Conservation (phyloP, 768 basidiomycete species). For the Agrocybe praecox region DNA sequence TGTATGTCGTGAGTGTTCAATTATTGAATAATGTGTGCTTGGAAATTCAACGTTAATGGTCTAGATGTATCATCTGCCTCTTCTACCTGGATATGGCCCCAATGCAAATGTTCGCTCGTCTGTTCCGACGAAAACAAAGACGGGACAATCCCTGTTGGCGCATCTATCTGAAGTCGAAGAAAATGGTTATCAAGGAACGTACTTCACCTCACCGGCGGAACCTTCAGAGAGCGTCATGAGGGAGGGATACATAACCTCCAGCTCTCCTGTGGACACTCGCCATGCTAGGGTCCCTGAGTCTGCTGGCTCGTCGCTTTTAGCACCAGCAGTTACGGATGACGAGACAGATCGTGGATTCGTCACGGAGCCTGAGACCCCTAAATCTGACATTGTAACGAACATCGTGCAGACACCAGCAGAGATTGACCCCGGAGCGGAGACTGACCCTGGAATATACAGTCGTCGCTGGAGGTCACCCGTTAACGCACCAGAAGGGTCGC, state of each 20-base stretch:
- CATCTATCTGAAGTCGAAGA: conserved; percentile 88
- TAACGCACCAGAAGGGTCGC: conserved; percentile 3
- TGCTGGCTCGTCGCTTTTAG: neutral
- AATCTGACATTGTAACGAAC: conserved; percentile 9
- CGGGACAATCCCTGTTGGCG: conserved; percentile 61
- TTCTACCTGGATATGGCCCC: conserved; percentile 89
- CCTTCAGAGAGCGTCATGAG: conserved; percentile 33
- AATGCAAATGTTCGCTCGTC: conserved; percentile 87
- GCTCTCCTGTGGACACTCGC: conserved; percentile 41
- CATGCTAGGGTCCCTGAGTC: conserved; percentile 9
- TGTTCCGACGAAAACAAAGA: conserved; percentile 48
- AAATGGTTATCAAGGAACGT: conserved; percentile 84
- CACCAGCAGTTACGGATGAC: conserved; percentile 16
- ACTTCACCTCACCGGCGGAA: conserved; percentile 54
- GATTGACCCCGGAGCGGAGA: conserved; percentile 27
- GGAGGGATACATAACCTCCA: conserved; percentile 70
- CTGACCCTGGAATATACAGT: conserved; percentile 29
- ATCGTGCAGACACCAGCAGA: conserved; percentile 1
- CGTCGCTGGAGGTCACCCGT: conserved; percentile 8
- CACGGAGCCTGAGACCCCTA: conserved; percentile 17
- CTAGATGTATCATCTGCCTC: conserved; percentile 89
- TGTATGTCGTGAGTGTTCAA: conserved; percentile 76
- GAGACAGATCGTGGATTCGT: conserved; percentile 18
- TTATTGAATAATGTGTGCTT: neutral
- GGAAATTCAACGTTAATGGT: neutral